Percentiles rank a stretch among this genome's conserved stretches.
Evolutionary conservation across 2,329 filamentous ascomycete genomes (phyloP).

Genomic region (Ceratocystis cubensis): DNA sequence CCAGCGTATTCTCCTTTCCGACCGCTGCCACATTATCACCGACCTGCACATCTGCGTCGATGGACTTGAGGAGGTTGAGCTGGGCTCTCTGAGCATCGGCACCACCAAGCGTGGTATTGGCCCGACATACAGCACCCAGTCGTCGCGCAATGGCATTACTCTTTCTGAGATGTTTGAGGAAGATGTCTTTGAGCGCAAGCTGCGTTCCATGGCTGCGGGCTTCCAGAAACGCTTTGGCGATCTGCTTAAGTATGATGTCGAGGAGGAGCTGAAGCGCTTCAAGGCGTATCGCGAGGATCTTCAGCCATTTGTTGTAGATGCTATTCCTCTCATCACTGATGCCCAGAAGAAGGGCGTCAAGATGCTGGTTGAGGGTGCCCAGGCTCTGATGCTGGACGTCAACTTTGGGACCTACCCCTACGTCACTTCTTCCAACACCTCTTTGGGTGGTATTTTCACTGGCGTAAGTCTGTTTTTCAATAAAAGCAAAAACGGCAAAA

Average conservation of each 20-base stretch:
- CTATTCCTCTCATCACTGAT: conserved; percentile 48
- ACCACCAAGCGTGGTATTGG: conserved; percentile 29
- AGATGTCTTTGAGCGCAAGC: conserved; percentile 51
- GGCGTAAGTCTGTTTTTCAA: conserved; percentile 20
- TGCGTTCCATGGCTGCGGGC: conserved; percentile 48
- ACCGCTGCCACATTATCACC: conserved; percentile 51
- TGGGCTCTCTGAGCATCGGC: conserved; percentile 31
- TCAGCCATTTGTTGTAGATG: conserved; percentile 51
- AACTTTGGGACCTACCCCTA: conserved; percentile 34
- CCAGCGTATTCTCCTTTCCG: conserved; percentile 48
- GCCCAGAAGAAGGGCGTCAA: conserved; percentile 46
- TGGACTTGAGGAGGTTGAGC: conserved; percentile 49
- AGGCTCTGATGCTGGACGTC: conserved; percentile 52
- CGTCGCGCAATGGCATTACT: conserved; percentile 50
- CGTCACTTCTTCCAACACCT: conserved; percentile 26
- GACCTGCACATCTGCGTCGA: conserved; percentile 56
- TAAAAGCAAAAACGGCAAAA: not conserved
- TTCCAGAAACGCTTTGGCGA: conserved; percentile 59
- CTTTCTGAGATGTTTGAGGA: conserved; percentile 56
- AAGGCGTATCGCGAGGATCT: conserved; percentile 46
- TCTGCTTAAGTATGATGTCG: conserved; percentile 51
- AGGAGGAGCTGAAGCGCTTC: conserved; percentile 55
- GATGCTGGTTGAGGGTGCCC: conserved; percentile 56
- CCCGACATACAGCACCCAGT: conserved; percentile 24
- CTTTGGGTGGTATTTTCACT: conserved; percentile 25